A percentile compares a stretch with the other conserved stretches of the same genome.
Evolutionary conservation across 2,329 filamentous ascomycete species (phyloP).

Genomic region (Trichoderma sp.): DNA sequence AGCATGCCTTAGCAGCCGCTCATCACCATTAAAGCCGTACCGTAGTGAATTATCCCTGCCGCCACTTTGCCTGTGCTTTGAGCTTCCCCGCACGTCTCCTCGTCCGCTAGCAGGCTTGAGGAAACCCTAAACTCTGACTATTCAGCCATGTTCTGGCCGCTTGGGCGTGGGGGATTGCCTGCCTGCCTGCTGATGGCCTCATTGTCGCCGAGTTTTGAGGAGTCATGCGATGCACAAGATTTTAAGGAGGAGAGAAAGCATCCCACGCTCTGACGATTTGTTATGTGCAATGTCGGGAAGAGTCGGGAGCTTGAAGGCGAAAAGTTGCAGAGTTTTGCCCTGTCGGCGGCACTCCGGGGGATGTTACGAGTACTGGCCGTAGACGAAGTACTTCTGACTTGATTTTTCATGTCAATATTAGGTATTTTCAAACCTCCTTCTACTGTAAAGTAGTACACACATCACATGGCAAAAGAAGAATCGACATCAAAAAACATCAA

Average conservation of each 20-base stretch:
- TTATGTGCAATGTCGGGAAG: neutral
- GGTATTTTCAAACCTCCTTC: neutral
- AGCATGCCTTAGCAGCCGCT: neutral
- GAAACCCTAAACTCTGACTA: conserved; percentile 16
- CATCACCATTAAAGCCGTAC: neutral
- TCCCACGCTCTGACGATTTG: neutral
- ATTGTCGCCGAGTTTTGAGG: neutral
- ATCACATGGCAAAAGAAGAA: neutral
- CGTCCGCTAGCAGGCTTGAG: neutral
- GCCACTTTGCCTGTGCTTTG: neutral
- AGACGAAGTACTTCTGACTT: neutral
- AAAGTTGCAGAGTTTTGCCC: neutral
- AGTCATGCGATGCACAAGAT: neutral
- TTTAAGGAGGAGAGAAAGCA: neutral
- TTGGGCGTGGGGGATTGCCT: conserved; percentile 10
- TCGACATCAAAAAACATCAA: neutral
- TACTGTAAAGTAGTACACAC: neutral
- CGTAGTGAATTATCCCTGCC: neutral
- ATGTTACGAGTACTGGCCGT: neutral
- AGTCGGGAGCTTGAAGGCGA: neutral
- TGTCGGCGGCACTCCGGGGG: neutral
- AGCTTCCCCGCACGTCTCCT: conserved; percentile 13
- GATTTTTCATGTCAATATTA: neutral
- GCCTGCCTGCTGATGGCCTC: neutral
- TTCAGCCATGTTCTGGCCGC: conserved; percentile 4